phyloP scores from a whole-genome alignment of 1,284 basidiomycete species.

The Malassezia pachydermatis region DNA sequence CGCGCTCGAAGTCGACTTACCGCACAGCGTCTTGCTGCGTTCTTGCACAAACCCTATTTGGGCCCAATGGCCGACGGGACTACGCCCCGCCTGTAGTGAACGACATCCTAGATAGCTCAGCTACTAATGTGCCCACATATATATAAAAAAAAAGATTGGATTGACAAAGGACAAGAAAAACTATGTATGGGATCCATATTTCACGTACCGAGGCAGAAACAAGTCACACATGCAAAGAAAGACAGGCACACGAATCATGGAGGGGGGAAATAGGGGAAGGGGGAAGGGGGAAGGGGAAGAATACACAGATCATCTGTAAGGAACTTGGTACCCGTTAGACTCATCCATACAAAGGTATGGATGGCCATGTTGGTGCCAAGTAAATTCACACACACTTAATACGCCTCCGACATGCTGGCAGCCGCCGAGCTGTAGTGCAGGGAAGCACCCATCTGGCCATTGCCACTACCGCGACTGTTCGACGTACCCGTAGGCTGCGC shows the following conservation, averaged over 20 bases:
- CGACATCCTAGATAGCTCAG: not conserved
- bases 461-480: not conserved
- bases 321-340: not conserved
- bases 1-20: no score
- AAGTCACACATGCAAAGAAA: not conserved
- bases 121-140: not conserved
- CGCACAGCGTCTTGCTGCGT: constrained; percentile 8
- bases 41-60: constrained; percentile 7
- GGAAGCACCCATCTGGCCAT: constrained; percentile 7
- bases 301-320: not conserved
- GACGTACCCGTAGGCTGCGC: not conserved
- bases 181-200: constrained; percentile 2
- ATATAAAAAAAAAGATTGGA: not conserved
- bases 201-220: not conserved
- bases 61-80: constrained; percentile 2
- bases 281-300: constrained; percentile 1
- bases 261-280: not conserved
- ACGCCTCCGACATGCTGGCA: constrained; percentile 12
- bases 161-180: constrained; percentile 3
- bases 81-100: constrained; percentile 5
- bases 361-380: not conserved
- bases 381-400: not conserved
- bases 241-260: not conserved
- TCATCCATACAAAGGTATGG: not conserved
- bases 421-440: constrained; percentile 2